phyloP scores from a whole-genome alignment of 1,139 yeast species.

The Candida frijolesensis region DNA sequence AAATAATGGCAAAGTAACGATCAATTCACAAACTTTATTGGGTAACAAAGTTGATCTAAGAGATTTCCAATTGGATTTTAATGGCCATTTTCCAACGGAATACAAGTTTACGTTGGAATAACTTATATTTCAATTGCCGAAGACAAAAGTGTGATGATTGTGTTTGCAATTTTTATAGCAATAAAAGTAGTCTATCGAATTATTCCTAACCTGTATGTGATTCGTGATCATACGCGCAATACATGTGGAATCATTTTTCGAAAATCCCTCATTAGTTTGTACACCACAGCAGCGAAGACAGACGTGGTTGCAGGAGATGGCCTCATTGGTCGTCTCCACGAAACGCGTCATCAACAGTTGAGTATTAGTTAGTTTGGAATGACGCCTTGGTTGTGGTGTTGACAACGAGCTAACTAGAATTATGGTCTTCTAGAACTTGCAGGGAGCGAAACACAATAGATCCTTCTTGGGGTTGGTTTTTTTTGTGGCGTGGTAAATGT shows the following conservation, averaged over 20 bases:
- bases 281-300: no score
- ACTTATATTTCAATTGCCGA: neutral
- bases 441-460: no score
- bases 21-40: slow-evolving; percentile 8
- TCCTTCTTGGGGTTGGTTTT: no score
- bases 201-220: no score
- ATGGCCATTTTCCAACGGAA: slow-evolving; percentile 11
- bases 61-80: slow-evolving; percentile 2
- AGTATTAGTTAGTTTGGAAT: neutral
- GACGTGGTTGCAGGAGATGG: no score
- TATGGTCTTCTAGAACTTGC: neutral
- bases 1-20: slow-evolving; percentile 8
- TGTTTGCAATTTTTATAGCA: no score
- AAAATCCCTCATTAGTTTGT: neutral
- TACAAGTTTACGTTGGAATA: neutral
- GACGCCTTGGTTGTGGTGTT: neutral
- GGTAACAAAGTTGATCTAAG: slow-evolving; percentile 7
- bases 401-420: neutral
- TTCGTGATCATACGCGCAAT: neutral
- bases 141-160: neutral
- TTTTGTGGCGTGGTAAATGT: neutral
- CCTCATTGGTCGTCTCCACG: neutral
- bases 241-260: neutral
- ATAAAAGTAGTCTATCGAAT: no score
- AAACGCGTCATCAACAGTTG: neutral